These are phyloP conservation scores for Penicillium sp. DNA, from an alignment of 2,329 filamentous ascomycete genomes.

Conservation along the genomic window DNA sequence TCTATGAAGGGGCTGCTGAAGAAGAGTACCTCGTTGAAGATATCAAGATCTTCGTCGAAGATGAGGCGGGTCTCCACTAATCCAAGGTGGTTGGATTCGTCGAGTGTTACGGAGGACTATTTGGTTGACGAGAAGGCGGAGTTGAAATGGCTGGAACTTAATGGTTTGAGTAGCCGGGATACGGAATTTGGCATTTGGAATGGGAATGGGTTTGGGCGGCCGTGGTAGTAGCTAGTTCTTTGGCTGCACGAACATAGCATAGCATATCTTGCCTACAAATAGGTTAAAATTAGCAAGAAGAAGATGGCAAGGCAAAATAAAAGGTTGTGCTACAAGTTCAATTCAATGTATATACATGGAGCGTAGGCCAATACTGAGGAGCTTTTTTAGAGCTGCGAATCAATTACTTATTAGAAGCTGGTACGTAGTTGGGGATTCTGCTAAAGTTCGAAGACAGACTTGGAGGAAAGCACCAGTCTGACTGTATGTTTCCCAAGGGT, in stretches of 20 bases:
- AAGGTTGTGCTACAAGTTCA: neutral
- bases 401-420: too few species aligned
- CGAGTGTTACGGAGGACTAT: constrained; percentile 9
- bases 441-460: too few species aligned
- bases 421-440: too few species aligned
- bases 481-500: too few species aligned
- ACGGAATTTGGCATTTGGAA: neutral
- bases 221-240: neutral
- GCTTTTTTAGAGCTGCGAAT: neutral
- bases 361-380: rapidly evolving
- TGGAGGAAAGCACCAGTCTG: too few species aligned
- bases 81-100: constrained; percentile 14
- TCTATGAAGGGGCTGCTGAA: constrained; percentile 17
- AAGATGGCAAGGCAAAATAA: neutral
- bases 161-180: constrained; percentile 1
- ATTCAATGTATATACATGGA: neutral
- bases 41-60: constrained; percentile 13
- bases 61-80: neutral
- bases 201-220: constrained; percentile 1
- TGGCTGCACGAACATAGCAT: neutral
- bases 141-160: constrained; percentile 17
- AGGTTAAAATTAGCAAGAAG: neutral
- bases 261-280: neutral
- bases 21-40: constrained; percentile 11
- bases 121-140: constrained; percentile 10